These are phyloP conservation scores for Termitomyces sp. DNA, from an alignment of 768 basidiomycete species.

Conservation along the genomic window DNA sequence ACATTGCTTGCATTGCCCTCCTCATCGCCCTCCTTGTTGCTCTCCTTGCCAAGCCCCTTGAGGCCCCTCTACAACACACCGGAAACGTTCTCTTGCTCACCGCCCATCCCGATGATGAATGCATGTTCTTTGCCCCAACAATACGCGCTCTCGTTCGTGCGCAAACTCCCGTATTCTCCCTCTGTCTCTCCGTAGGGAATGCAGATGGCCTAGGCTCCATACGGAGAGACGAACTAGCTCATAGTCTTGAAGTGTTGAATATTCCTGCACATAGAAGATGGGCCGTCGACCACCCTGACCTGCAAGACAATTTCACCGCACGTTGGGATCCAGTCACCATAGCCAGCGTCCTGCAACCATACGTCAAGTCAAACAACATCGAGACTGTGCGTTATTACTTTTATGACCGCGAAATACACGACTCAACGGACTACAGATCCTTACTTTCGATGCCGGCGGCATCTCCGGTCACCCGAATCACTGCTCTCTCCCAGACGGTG, in stretches of 20 bases:
- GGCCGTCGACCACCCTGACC: slow-evolving; percentile 62
- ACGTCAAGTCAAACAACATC: slow-evolving; percentile 57
- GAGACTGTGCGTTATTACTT: slow-evolving; percentile 46
- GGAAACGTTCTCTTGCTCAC: slow-evolving; percentile 65
- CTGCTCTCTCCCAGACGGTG: slow-evolving; percentile 60
- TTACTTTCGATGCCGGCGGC: slow-evolving; percentile 80
- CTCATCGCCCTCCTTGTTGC: slow-evolving; percentile 29
- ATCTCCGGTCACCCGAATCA: slow-evolving; percentile 90
- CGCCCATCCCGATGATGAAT: slow-evolving; percentile 94
- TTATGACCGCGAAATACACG: slow-evolving; percentile 5
- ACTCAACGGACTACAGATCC: slow-evolving; percentile 46
- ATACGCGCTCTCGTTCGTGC: slow-evolving; percentile 47
- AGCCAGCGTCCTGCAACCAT: slow-evolving; percentile 54
- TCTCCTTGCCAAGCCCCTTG: slow-evolving; percentile 28
- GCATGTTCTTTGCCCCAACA: slow-evolving; percentile 91
- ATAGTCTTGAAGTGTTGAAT: slow-evolving; percentile 68
- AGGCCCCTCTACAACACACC: slow-evolving; percentile 14
- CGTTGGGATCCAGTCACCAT: slow-evolving; percentile 63
- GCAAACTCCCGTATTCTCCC: slow-evolving; percentile 33
- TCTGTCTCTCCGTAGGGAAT: slow-evolving; percentile 80
- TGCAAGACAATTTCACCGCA: slow-evolving; percentile 72
- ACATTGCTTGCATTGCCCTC: slow-evolving; percentile 22
- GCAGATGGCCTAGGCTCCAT: slow-evolving; percentile 70
- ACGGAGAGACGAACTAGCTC: slow-evolving; percentile 55
- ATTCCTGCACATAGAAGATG: slow-evolving; percentile 51